phyloP scores from a whole-genome alignment of 2,329 filamentous ascomycete species.

The Fusarium clavum region DNA sequence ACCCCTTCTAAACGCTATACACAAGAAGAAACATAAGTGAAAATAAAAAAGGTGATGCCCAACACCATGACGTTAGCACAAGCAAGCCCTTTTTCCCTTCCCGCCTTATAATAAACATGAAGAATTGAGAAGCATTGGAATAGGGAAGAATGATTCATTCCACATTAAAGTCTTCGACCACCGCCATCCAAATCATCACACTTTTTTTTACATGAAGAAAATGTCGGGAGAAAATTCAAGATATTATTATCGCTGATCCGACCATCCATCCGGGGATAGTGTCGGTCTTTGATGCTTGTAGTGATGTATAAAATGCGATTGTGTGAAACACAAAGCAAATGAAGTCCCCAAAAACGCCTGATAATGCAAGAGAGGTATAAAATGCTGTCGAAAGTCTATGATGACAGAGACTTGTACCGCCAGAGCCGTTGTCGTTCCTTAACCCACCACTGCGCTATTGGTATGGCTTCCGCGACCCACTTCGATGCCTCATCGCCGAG shows the following conservation, averaged over 20 bases:
- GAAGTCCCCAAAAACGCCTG: slow-evolving; percentile 27
- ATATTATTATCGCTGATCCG: slow-evolving; percentile 20
- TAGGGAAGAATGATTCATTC: slow-evolving; percentile 8
- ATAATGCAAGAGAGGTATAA: slow-evolving; percentile 23
- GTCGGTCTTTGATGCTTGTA: slow-evolving; percentile 12
- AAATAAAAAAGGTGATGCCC: slow-evolving; percentile 4
- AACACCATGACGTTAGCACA: slow-evolving; percentile 11
- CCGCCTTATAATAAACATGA: neutral
- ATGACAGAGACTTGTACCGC: slow-evolving; percentile 36
- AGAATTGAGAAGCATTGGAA: slow-evolving; percentile 9
- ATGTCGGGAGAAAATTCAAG: slow-evolving; percentile 11
- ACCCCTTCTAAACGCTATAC: slow-evolving; percentile 25
- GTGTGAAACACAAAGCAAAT: slow-evolving; percentile 16
- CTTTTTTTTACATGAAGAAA: slow-evolving; percentile 15
- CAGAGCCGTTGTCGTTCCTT: slow-evolving; percentile 43
- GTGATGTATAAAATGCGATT: slow-evolving; percentile 18
- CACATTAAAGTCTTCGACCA: slow-evolving; percentile 5
- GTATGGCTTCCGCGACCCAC: slow-evolving; percentile 46
- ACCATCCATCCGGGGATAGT: slow-evolving; percentile 31
- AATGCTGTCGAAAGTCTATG: slow-evolving; percentile 4
- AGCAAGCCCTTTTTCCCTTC: neutral
- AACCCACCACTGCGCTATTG: slow-evolving; percentile 42
- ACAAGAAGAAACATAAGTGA: slow-evolving; percentile 1
- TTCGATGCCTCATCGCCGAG: slow-evolving; percentile 44
- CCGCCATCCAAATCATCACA: slow-evolving; percentile 4